A percentile compares a stretch with the other conserved stretches of the same genome.
These are phyloP conservation scores for Thuja plicata DNA, from an alignment of 83 land plant species.

Conservation along the genomic window DNA sequence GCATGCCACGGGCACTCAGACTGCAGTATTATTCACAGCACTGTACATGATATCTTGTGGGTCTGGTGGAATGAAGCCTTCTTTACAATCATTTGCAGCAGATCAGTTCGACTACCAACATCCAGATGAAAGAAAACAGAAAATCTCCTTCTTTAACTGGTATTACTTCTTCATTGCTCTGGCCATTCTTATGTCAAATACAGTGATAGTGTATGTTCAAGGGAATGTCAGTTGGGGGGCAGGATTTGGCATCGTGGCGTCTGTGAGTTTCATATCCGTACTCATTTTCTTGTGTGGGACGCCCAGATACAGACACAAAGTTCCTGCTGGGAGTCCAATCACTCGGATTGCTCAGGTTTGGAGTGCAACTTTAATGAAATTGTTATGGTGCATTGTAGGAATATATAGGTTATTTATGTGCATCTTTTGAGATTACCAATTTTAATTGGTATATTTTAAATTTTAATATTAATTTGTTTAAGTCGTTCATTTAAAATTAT, in stretches of 20 bases:
- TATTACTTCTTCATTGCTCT: slow-evolving; percentile 26
- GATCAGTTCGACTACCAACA: slow-evolving; percentile 43
- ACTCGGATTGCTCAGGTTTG: slow-evolving; percentile 34
- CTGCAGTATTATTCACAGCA: slow-evolving; percentile 13
- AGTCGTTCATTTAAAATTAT: too few relatives aligned
- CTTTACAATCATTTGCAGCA: slow-evolving; percentile 33
- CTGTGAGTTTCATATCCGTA: slow-evolving; percentile 22
- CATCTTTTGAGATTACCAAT: too few relatives aligned
- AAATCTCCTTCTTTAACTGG: slow-evolving; percentile 39
- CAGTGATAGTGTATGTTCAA: slow-evolving; percentile 29
- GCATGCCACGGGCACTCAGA: neutral
- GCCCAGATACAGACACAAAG: slow-evolving; percentile 24
- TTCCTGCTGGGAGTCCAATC: slow-evolving; percentile 38
- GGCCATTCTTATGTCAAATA: slow-evolving; percentile 27
- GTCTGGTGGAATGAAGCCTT: slow-evolving; percentile 28
- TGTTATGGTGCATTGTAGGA: too few relatives aligned
- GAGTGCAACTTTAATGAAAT: too few relatives aligned
- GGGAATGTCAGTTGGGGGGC: slow-evolving; percentile 33
- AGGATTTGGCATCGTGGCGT: slow-evolving; percentile 31
- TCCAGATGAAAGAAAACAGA: slow-evolving; percentile 22
- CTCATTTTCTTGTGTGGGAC: slow-evolving; percentile 27
- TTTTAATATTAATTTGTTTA: too few relatives aligned
- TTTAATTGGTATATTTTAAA: too few relatives aligned
- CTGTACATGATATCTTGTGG: slow-evolving; percentile 37
- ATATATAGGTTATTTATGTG: too few relatives aligned